phyloP scores from a whole-genome alignment of 345 rosid species.

The Gossypium rotundifolium region DNA sequence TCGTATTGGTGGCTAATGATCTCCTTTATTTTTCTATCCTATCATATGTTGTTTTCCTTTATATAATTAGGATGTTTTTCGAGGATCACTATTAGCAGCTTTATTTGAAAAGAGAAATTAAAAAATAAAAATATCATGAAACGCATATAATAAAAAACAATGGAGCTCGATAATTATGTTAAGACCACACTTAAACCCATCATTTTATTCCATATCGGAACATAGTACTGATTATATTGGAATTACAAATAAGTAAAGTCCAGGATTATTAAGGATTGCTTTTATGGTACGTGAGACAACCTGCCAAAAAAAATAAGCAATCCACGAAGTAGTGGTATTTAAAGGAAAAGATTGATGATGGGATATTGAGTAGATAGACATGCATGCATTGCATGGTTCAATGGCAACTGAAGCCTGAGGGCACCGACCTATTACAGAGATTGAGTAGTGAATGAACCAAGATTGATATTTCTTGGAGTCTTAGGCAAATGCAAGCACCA shows the following conservation, averaged over 20 bases:
- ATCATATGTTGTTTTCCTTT: no score
- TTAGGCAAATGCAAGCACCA: no score
- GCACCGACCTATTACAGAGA: no score
- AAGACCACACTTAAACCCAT: no score
- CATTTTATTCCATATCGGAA: no score
- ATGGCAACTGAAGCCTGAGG: neutral
- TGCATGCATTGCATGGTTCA: neutral
- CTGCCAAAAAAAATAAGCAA: no score
- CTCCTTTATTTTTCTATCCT: no score
- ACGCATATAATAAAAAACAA: neutral
- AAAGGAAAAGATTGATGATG: neutral
- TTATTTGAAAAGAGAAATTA: neutral
- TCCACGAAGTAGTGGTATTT: neutral
- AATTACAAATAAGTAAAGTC: constrained; percentile 1
- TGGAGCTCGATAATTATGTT: neutral
- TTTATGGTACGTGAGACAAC: neutral
- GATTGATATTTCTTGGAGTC: no score
- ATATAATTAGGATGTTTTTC: no score
- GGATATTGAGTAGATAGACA: neutral
- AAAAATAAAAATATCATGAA: neutral
- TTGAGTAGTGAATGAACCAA: no score
- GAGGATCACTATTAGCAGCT: no score
- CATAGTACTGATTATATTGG: neutral
- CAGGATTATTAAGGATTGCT: neutral
- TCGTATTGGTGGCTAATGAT: no score